Evolutionary conservation across 2,329 filamentous ascomycete genomes (phyloP).

Genomic region (Venturiaceae sp.): DNA sequence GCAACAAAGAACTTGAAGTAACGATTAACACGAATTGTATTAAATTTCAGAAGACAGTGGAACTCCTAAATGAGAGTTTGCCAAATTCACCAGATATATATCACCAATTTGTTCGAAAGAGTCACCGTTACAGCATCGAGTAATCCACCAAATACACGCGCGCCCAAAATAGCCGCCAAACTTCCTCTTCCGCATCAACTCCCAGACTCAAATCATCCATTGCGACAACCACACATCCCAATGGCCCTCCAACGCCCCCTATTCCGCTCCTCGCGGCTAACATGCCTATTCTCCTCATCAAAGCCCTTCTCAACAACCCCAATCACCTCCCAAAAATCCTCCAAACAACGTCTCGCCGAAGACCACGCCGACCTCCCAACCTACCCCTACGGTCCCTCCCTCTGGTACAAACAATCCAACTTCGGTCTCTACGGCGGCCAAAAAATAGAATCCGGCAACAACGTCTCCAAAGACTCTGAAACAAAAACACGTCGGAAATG

Average conservation of each 20-base stretch:
- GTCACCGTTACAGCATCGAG: too few species aligned
- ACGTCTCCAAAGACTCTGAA: constrained; percentile 56
- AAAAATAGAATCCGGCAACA: constrained; percentile 72
- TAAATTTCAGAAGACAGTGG: too few species aligned
- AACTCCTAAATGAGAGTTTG: too few species aligned
- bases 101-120: too few species aligned
- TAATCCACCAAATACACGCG: background rate
- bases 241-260: background rate
- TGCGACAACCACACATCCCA: background rate
- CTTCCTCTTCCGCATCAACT: background rate
- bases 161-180: background rate
- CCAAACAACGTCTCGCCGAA: background rate
- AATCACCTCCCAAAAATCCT: background rate
- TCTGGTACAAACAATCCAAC: constrained; percentile 72
- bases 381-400: constrained; percentile 65
- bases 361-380: constrained; percentile 21
- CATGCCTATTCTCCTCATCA: constrained; percentile 8
- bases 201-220: background rate
- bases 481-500: constrained; percentile 64
- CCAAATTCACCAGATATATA: too few species aligned
- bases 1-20: background rate
- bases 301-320: background rate
- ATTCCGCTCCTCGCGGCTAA: background rate
- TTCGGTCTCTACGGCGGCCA: constrained; percentile 60
- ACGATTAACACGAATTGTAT: too few species aligned